Evolutionary conservation across 495 filamentous ascomycete species (phyloP), one percentile per base, ranked within the genome.

Genomic region (Aspergillus bridgeri): DNA sequence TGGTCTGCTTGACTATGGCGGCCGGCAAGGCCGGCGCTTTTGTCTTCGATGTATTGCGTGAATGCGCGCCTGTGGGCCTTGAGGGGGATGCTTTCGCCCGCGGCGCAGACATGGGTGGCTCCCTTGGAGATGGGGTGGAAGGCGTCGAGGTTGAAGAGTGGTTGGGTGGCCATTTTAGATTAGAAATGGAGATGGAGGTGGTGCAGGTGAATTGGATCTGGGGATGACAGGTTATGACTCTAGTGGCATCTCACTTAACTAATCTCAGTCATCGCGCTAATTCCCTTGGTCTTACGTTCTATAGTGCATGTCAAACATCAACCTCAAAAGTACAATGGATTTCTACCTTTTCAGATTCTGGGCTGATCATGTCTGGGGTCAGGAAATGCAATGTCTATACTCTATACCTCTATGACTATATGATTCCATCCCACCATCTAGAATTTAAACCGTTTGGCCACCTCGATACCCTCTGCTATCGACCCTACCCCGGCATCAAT

Each of bases 401-500:
- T 38, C 33, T 38, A 38, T 38, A 8, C 9, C 6, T 38, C 33
- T 38, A 38, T 38, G 8, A 2, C 13, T 13, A 13, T 15, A 11
- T 38, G 8, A 15, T 38, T 29, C 27, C 27, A 29, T 38, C 13
- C 33, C 11, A 11, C 5, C 22, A 47, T 15, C 44, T 45, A 0
- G 69, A 79, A 27, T 8, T 73, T 79, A 73, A 79, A 84, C 61
- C 75, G 78, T 68, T 82, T 90, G 33, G 86, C 89, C 62, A 92
- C 67, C 74, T 94, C 88, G 54, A 96, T 87, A 0, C 92, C 92
- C 70, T 93, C 90, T 6, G 91, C 91, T 46, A 96, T 74, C 44
- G 88, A 89, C 0, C 87, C 91, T 9, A 96, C 86, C 29, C 91
- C 79, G 3, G 91, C 89, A 76, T 96, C 91, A 63, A 95, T 89